A percentile compares a stretch with the other conserved stretches of the same genome.
Evolutionary conservation across 1,284 basidiomycete species (phyloP).

Genomic region (Puccinia triticina): DNA sequence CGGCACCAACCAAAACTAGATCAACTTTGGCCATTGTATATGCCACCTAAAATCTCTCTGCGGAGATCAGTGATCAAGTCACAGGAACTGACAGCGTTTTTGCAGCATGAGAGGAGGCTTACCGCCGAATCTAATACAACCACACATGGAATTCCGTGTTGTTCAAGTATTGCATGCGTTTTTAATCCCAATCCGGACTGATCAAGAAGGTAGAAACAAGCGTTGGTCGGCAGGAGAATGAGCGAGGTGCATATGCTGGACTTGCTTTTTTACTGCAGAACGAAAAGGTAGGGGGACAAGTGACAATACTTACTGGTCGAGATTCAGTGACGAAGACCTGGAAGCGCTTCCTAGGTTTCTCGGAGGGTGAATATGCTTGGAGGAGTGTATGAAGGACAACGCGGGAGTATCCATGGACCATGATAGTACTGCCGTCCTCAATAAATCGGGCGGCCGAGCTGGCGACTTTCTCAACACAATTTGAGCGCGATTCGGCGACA

Average conservation of each 20-base stretch:
- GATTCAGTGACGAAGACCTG: slow-evolving; percentile 97
- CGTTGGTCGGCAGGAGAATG: not conserved
- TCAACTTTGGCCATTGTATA: slow-evolving; percentile 96
- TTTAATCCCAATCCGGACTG: slow-evolving; percentile 68
- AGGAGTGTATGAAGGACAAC: slow-evolving; percentile 93
- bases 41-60: slow-evolving; percentile 61
- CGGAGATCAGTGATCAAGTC: not conserved
- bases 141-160: slow-evolving; percentile 87
- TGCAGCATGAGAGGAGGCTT: not conserved
- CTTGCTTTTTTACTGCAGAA: no score
- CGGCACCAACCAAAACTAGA: slow-evolving; percentile 91
- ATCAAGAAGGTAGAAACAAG: not conserved
- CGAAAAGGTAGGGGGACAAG: not conserved
- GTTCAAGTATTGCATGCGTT: slow-evolving; percentile 80
- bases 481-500: slow-evolving; percentile 72
- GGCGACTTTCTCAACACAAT: slow-evolving; percentile 44
- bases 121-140: slow-evolving; percentile 95
- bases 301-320: slow-evolving; percentile 73
- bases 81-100: not conserved
- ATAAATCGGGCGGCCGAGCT: slow-evolving; percentile 40
- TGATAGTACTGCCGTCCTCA: slow-evolving; percentile 67
- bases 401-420: slow-evolving; percentile 93
- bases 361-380: slow-evolving; percentile 66
- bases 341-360: slow-evolving; percentile 82
- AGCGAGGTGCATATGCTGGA: no score